Percentiles rank a stretch among this genome's conserved stretches.
phyloP scores from a whole-genome alignment of 2,329 filamentous ascomycete genomes.

The Aspergillus hiratsukae region DNA sequence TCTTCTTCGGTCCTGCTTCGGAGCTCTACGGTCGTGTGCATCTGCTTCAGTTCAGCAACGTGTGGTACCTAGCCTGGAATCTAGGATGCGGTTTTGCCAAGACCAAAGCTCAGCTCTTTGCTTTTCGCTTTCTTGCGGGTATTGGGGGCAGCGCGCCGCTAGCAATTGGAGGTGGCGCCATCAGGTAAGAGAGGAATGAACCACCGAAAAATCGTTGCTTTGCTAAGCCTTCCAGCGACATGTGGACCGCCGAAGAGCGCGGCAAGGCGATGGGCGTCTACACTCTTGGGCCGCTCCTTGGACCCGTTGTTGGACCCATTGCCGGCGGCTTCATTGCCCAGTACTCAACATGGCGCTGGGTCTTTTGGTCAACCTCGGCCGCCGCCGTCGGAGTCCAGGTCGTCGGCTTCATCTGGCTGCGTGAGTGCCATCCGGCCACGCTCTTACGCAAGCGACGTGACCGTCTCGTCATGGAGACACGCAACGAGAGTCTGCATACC shows the following conservation, averaged over 20 bases:
- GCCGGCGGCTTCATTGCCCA: slow-evolving; percentile 59
- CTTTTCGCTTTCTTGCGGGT: slow-evolving; percentile 55
- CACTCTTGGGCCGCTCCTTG: slow-evolving; percentile 56
- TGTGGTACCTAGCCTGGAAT: slow-evolving; percentile 14
- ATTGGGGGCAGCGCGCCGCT: slow-evolving; percentile 44
- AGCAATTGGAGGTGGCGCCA: not conserved
- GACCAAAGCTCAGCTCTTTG: slow-evolving; percentile 50
- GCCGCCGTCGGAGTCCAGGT: slow-evolving; percentile 55
- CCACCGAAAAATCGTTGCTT: not conserved
- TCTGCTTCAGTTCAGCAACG: slow-evolving; percentile 11
- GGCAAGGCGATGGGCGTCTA: slow-evolving; percentile 58
- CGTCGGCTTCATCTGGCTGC: slow-evolving; percentile 54
- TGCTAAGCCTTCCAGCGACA: slow-evolving; percentile 19
- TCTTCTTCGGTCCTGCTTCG: slow-evolving; percentile 13
- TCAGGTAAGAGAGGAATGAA: not conserved
- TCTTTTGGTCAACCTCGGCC: slow-evolving; percentile 62
- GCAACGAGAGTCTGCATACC: not conserved
- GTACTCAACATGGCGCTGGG: slow-evolving; percentile 63
- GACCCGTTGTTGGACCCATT: slow-evolving; percentile 60
- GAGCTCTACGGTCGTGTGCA: slow-evolving; percentile 12
- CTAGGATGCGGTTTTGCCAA: slow-evolving; percentile 35
- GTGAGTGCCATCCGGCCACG: slow-evolving; percentile 61
- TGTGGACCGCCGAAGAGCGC: slow-evolving; percentile 47
- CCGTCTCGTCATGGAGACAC: slow-evolving; percentile 6
- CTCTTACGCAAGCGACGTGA: slow-evolving; percentile 51